Evolutionary conservation across 306 rosid genomes (phyloP).

Genomic region (Elaeagnus macrophylla): DNA sequence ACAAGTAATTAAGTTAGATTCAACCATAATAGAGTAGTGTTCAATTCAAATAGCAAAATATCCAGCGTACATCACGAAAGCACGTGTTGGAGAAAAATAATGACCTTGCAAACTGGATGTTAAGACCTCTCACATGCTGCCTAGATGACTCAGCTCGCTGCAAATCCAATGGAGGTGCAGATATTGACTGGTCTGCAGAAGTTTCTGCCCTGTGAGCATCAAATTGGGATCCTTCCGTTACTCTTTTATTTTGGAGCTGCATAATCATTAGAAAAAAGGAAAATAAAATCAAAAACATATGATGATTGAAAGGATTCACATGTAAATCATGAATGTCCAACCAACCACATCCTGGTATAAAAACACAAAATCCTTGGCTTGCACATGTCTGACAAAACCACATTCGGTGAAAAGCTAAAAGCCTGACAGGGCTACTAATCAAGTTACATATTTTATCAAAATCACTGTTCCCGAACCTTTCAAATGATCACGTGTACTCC

Average conservation of each 20-base stretch:
- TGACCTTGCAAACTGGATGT: constrained; percentile 94
- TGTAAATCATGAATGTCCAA: background rate
- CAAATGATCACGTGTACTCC: no score
- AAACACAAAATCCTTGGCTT: background rate
- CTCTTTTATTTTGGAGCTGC: constrained; percentile 79
- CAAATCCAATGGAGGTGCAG: constrained; percentile 44
- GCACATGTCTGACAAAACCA: no score
- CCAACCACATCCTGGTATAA: background rate
- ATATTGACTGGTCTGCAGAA: constrained; percentile 39
- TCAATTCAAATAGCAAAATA: no score
- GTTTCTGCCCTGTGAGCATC: constrained; percentile 71
- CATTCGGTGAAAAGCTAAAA: no score
- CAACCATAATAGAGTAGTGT: no score
- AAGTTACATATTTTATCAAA: no score
- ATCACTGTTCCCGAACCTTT: no score
- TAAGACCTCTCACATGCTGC: constrained; percentile 99
- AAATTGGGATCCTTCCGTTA: constrained; percentile 62
- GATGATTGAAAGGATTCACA: constrained; percentile 1
- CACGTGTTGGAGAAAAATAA: constrained; percentile 9
- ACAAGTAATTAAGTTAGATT: no score
- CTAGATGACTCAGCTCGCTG: constrained; percentile 68
- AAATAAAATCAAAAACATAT: constrained; percentile 19
- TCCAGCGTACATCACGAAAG: no score
- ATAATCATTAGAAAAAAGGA: constrained; percentile 18
- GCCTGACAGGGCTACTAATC: no score